phyloP scores from a whole-genome alignment of 106 monocot genomes.

The Acorus gramineus region DNA sequence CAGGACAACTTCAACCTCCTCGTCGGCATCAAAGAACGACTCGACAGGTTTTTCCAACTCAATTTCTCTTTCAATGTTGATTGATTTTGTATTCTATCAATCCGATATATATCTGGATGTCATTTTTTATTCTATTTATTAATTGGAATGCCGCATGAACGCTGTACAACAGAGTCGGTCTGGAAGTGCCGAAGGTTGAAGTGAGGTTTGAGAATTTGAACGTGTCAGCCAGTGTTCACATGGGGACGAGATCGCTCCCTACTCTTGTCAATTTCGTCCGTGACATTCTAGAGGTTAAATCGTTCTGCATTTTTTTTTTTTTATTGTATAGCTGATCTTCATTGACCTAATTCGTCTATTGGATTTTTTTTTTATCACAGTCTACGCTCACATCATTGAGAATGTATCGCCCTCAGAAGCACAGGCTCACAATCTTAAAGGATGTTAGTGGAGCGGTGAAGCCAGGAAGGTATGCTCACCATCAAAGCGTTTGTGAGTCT shows the following conservation, averaged over 20 bases:
- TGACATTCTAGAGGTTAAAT: conserved; percentile 21
- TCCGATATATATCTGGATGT: neutral
- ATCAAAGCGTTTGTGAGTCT: too few relatives aligned
- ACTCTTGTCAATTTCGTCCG: conserved; percentile 32
- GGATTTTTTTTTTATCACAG: conserved; percentile 8
- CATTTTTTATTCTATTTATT: neutral
- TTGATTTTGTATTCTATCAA: neutral
- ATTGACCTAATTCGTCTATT: neutral
- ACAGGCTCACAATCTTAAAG: conserved; percentile 34
- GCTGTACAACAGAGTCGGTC: conserved; percentile 19
- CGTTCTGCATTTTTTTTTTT: too few relatives aligned
- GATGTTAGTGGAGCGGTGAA: conserved; percentile 31
- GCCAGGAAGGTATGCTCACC: conserved; percentile 31
- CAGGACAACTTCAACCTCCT: conserved; percentile 56
- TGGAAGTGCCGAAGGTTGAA: conserved; percentile 43
- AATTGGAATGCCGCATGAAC: neutral
- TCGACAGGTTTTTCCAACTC: conserved; percentile 16
- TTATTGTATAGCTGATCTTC: too few relatives aligned
- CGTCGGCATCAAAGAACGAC: conserved; percentile 22
- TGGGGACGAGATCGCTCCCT: conserved; percentile 37
- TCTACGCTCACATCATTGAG: conserved; percentile 8
- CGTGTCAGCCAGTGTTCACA: conserved; percentile 32
- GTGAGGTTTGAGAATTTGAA: conserved; percentile 31
- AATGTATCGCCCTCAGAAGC: conserved; percentile 23
- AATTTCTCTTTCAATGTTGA: too few relatives aligned